Percentiles rank a stretch among this genome's conserved stretches.
Evolutionary conservation across 345 rosid species (phyloP).

Genomic region (Punica granatum): DNA sequence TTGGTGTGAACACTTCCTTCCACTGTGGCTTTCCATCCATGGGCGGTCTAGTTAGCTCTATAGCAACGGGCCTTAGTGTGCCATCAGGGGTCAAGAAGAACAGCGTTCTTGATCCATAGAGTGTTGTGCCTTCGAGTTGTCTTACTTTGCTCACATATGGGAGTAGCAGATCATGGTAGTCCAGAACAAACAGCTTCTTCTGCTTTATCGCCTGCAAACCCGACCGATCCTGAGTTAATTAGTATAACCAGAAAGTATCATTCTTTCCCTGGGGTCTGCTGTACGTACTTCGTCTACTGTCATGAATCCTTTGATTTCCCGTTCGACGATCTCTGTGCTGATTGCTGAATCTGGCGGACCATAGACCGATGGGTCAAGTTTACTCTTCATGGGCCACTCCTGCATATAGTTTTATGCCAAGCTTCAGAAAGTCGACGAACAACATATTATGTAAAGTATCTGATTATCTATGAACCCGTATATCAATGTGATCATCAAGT

Average conservation of each 20-base stretch:
- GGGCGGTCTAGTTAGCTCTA: conserved; percentile 59
- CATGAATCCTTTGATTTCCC: conserved; percentile 43
- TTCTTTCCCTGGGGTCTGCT: not conserved
- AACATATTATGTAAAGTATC: no score
- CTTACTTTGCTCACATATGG: conserved; percentile 67
- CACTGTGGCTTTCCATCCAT: conserved; percentile 52
- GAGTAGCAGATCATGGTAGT: conserved; percentile 50
- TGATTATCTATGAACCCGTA: no score
- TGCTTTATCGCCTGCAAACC: conserved; percentile 33
- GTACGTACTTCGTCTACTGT: conserved; percentile 38
- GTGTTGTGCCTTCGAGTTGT: conserved; percentile 27
- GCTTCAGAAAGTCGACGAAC: not conserved
- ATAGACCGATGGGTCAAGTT: conserved; percentile 53
- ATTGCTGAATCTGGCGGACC: conserved; percentile 62
- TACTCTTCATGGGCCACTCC: conserved; percentile 87
- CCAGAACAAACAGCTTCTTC: conserved; percentile 44
- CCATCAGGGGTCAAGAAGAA: conserved; percentile 45
- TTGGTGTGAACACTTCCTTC: conserved; percentile 43
- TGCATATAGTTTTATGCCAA: conserved; percentile 12
- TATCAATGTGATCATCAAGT: no score
- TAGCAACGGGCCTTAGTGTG: conserved; percentile 51
- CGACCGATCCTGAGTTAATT: not conserved
- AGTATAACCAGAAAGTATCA: not conserved
- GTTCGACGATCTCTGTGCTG: conserved; percentile 45
- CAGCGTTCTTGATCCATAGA: conserved; percentile 65